Evolutionary conservation across 148 eudicot species (phyloP).

Genomic region (Silene uniflora): DNA sequence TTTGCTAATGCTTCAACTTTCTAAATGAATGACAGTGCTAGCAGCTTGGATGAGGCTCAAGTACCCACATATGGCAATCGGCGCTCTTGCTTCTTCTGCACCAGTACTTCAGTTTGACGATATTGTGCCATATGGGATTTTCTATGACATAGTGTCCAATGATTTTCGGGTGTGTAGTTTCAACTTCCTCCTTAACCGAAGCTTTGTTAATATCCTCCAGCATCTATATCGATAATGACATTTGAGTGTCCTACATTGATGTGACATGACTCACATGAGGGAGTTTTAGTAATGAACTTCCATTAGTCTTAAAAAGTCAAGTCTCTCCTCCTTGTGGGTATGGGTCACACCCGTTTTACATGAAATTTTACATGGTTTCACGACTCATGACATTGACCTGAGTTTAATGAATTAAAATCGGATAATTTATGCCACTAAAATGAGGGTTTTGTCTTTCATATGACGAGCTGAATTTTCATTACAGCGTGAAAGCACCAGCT

Average conservation of each 20-base stretch:
- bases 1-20: neutral
- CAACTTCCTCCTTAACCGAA: neutral
- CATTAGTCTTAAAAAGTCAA: no score
- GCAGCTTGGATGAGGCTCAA: conserved; percentile 99
- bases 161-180: conserved; percentile 57
- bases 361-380: no score
- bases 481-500: conserved; percentile 77
- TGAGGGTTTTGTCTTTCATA: neutral
- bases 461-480: neutral
- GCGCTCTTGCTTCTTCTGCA: conserved; percentile 93
- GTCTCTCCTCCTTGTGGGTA: no score
- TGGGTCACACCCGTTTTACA: no score
- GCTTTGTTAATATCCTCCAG: neutral
- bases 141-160: conserved; percentile 71
- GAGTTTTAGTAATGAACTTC: no score
- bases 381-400: no score
- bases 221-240: neutral
- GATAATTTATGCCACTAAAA: no score
- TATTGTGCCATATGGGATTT: conserved; percentile 75
- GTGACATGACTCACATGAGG: no score
- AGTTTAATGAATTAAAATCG: neutral
- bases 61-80: conserved; percentile 81
- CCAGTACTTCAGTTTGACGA: conserved; percentile 91
- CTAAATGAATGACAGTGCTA: conserved; percentile 56
- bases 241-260: neutral